Evolutionary conservation across 495 filamentous ascomycete genomes (phyloP).

Genomic region (Patellaria atrata): DNA sequence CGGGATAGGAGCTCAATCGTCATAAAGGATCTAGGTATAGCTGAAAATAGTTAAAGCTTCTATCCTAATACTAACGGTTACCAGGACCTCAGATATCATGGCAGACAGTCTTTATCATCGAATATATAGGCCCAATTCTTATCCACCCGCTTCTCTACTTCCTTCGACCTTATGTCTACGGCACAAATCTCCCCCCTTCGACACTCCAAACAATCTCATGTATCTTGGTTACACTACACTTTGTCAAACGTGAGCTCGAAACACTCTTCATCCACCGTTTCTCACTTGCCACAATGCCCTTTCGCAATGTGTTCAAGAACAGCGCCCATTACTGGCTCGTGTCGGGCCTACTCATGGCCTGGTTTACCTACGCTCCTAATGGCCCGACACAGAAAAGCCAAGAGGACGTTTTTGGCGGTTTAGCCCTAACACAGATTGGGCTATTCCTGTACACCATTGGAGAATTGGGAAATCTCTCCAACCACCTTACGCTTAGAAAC

Average conservation of each 20-base stretch:
- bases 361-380: conserved; percentile 68
- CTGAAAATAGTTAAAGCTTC: background rate
- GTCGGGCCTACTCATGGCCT: conserved; percentile 67
- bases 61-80: background rate
- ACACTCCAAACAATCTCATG: conserved; percentile 56
- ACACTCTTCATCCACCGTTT: conserved; percentile 92
- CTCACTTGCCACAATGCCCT: conserved; percentile 84
- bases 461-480: conserved; percentile 64
- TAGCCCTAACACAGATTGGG: conserved; percentile 47
- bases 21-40: conserved; percentile 85
- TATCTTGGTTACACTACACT: conserved; percentile 61
- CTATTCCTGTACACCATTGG: conserved; percentile 56
- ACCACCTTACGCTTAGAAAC: conserved; percentile 59
- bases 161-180: conserved; percentile 61
- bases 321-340: conserved; percentile 80
- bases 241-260: conserved; percentile 89
- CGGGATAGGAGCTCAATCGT: conserved; percentile 55
- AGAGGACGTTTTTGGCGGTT: conserved; percentile 31
- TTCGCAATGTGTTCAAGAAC: conserved; percentile 79
- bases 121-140: conserved; percentile 88
- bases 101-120: conserved; percentile 86
- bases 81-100: conserved; percentile 82
- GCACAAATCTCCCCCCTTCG: conserved; percentile 42
- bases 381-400: conserved; percentile 38
- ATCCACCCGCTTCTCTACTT: conserved; percentile 64